Evolutionary conservation across 768 basidiomycete species (phyloP).

Genomic region (Leccinum rimulosum): DNA sequence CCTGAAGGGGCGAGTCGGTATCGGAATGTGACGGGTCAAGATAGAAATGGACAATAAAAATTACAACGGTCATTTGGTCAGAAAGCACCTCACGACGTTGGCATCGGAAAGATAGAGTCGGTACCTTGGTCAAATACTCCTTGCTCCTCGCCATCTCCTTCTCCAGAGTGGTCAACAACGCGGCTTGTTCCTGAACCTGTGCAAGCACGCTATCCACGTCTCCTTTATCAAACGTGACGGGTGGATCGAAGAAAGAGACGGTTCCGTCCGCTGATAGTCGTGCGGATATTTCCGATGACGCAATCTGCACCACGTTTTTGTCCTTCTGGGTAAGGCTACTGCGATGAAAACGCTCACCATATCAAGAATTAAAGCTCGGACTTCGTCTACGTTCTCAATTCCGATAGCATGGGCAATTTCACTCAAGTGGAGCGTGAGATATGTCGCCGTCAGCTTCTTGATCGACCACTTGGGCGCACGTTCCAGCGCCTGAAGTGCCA

Average conservation of each 20-base stretch:
- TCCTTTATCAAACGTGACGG: slow-evolving; percentile 53
- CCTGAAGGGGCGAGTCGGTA: slow-evolving; percentile 15
- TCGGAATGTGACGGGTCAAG: not conserved
- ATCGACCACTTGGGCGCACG: slow-evolving; percentile 77
- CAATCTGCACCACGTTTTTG: slow-evolving; percentile 49
- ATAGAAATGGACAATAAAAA: not conserved
- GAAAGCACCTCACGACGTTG: not conserved
- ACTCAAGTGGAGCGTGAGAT: slow-evolving; percentile 68
- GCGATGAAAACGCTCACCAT: slow-evolving; percentile 54
- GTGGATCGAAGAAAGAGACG: slow-evolving; percentile 70
- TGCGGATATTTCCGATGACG: slow-evolving; percentile 66
- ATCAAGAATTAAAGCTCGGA: slow-evolving; percentile 57
- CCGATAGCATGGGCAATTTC: slow-evolving; percentile 60
- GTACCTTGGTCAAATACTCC: slow-evolving; percentile 73
- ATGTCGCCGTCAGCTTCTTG: slow-evolving; percentile 78
- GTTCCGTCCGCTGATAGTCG: slow-evolving; percentile 65
- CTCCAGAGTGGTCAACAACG: slow-evolving; percentile 23
- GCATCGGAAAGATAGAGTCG: not conserved
- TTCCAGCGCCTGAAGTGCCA: slow-evolving; percentile 63
- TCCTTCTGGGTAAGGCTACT: slow-evolving; percentile 3
- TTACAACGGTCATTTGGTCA: not conserved
- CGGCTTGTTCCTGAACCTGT: slow-evolving; percentile 49
- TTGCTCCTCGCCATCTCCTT: slow-evolving; percentile 52
- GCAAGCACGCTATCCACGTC: slow-evolving; percentile 60
- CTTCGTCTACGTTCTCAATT: slow-evolving; percentile 48